phyloP scores from a whole-genome alignment of 1,284 basidiomycete genomes.

The Leucoagaricus sp. region DNA sequence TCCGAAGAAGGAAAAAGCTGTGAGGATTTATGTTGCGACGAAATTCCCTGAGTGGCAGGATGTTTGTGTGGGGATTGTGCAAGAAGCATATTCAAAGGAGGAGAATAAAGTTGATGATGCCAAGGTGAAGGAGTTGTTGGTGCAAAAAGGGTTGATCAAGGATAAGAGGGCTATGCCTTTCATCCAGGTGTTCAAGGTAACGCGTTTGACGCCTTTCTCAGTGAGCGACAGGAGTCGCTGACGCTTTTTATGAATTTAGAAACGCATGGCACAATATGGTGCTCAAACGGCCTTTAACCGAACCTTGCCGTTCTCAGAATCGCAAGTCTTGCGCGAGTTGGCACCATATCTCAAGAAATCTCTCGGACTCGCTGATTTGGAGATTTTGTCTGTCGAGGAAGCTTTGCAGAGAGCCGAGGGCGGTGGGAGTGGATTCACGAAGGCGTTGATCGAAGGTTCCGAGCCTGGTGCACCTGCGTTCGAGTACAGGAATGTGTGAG shows the following conservation, averaged over 20 bases:
- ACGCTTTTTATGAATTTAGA: conserved; percentile 47
- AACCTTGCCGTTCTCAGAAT: conserved; percentile 87
- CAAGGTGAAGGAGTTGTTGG: conserved; percentile 73
- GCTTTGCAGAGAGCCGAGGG: conserved; percentile 56
- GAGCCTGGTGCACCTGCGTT: conserved; percentile 89
- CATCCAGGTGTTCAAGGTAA: conserved; percentile 88
- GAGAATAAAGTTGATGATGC: conserved; percentile 81
- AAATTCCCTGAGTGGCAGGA: conserved; percentile 96
- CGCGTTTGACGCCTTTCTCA: neutral
- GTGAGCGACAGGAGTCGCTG: neutral
- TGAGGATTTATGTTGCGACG: conserved; percentile 89
- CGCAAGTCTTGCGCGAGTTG: conserved; percentile 72
- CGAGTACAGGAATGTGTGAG: conserved; percentile 75
- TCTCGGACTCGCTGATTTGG: conserved; percentile 73
- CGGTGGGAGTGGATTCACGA: conserved; percentile 59
- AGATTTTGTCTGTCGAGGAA: conserved; percentile 74
- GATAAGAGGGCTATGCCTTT: conserved; percentile 98
- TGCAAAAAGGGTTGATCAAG: conserved; percentile 84
- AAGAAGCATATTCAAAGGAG: conserved; percentile 65
- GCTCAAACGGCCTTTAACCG: conserved; percentile 84
- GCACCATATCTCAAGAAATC: conserved; percentile 86
- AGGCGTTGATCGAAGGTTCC: conserved; percentile 75
- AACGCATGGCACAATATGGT: conserved; percentile 83
- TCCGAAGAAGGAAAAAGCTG: conserved; percentile 82
- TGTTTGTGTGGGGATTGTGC: conserved; percentile 75